Percentiles rank a stretch among this genome's conserved stretches.
These are phyloP conservation scores for Linnemannia zychae DNA, from an alignment of 192 early-diverging fungal species.

Conservation along the genomic window DNA sequence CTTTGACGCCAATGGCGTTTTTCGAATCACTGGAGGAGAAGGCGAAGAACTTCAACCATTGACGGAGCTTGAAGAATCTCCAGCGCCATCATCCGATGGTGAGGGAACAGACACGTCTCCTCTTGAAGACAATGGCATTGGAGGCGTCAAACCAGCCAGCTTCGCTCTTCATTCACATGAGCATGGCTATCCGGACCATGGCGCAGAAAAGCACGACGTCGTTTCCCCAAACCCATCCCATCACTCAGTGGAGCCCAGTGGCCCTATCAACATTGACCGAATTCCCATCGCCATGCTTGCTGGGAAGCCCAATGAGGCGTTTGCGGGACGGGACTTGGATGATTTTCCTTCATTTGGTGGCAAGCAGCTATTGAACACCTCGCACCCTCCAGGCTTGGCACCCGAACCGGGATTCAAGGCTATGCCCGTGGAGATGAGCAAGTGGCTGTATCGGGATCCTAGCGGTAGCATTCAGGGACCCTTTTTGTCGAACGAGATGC, in stretches of 20 bases:
- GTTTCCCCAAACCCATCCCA: constrained; percentile 13
- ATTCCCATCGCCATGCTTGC: constrained; percentile 8
- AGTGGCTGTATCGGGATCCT: constrained; percentile 92
- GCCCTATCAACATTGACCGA: not conserved
- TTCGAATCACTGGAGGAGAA: constrained; percentile 66
- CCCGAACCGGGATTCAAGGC: constrained; percentile 21
- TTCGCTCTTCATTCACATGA: constrained; percentile 14
- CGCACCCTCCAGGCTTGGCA: not conserved
- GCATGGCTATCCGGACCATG: constrained; percentile 11
- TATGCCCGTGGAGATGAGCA: constrained; percentile 43
- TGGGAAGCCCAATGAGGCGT: not conserved
- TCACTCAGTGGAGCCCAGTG: not conserved
- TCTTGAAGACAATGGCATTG: not conserved
- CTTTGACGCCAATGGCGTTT: constrained; percentile 79
- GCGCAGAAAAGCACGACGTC: constrained; percentile 16
- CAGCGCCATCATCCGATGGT: not conserved
- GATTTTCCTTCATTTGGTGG: constrained; percentile 27
- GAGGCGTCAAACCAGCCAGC: not conserved
- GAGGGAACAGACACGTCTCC: not conserved
- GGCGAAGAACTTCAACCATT: constrained; percentile 59
- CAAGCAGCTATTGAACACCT: not conserved
- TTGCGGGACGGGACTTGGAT: constrained; percentile 20
- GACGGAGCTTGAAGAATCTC: constrained; percentile 36
- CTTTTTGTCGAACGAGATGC: constrained; percentile 91
- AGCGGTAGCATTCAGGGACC: constrained; percentile 88